Conservation (phyloP, 345 rosid genomes). For the Eucalyptus tenuipes region DNA sequence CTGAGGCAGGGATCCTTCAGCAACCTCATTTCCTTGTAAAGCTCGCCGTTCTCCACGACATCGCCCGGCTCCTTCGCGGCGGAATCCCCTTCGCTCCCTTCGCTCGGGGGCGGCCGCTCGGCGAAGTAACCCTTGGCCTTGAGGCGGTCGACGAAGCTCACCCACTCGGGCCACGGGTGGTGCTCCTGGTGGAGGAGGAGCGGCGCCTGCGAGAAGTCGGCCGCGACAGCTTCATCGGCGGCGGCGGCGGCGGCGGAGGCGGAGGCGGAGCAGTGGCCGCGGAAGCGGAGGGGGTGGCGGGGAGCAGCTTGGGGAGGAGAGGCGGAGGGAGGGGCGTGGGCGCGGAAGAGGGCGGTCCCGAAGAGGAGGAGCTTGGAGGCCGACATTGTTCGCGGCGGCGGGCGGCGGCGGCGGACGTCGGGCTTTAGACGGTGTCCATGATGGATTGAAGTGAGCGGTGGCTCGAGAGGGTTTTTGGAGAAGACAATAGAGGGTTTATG, state of each 20-base stretch:
- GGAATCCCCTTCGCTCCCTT: not conserved
- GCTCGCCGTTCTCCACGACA: not conserved
- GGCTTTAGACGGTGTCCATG: not conserved
- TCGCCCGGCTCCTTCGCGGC: not conserved
- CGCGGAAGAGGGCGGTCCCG: constrained; percentile 26
- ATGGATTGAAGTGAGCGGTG: not conserved
- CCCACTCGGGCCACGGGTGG: constrained; percentile 96
- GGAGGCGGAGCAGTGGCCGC: constrained; percentile 11
- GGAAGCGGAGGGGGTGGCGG: constrained; percentile 5
- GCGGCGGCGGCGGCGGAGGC: not conserved
- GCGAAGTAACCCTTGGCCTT: constrained; percentile 56
- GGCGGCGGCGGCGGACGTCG: not conserved
- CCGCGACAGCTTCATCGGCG: not conserved
- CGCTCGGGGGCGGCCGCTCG: not conserved
- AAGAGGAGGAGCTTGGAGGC: constrained; percentile 23
- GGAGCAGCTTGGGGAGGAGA: not conserved
- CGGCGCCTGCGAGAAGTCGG: not conserved
- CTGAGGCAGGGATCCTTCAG: constrained; percentile 71
- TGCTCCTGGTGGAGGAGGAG: constrained; percentile 1
- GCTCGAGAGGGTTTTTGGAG: not conserved
- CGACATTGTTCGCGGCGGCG: constrained; percentile 16
- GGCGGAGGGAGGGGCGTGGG: constrained; percentile 13
- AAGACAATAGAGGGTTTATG: not conserved
- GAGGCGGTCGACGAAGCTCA: constrained; percentile 57
- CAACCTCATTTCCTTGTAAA: constrained; percentile 44